Percentiles rank a stretch among this genome's conserved stretches.
Conservation (phyloP, 495 filamentous ascomycete species). For the Tuber melanosporum region DNA sequence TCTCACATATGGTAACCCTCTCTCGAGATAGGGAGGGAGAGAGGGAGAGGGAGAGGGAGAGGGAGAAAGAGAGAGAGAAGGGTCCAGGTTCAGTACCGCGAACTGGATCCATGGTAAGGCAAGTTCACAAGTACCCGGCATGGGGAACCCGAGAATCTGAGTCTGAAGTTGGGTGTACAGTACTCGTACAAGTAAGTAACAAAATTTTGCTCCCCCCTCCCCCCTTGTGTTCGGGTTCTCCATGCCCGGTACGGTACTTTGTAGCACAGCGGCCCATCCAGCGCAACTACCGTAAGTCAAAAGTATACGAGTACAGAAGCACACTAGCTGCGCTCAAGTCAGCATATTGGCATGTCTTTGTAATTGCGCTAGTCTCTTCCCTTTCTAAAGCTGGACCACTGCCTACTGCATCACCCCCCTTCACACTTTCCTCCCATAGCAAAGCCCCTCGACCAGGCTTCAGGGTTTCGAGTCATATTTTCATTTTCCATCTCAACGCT, state of each 20-base stretch:
- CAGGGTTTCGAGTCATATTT: constrained; percentile 6
- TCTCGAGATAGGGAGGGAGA: not conserved
- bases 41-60: not conserved
- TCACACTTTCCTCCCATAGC: not conserved
- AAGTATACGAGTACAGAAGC: not conserved
- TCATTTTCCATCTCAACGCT: not conserved
- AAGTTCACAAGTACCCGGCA: not conserved
- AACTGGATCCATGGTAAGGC: not conserved
- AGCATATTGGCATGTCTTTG: constrained; percentile 1
- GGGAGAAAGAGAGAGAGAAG: not conserved
- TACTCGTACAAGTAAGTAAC: too few relatives aligned
- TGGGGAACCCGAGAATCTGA: too few relatives aligned
- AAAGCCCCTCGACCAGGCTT: not conserved
- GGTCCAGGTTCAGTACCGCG: not conserved
- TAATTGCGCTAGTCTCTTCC: not conserved
- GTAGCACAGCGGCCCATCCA: not conserved
- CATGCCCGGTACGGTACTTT: too few relatives aligned
- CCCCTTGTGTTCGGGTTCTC: too few relatives aligned
- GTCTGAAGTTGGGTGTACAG: too few relatives aligned
- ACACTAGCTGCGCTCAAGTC: not conserved
- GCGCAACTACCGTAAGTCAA: not conserved
- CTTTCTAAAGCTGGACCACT: not conserved
- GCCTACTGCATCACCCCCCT: not conserved
- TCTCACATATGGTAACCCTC: not conserved
- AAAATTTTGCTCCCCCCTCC: too few relatives aligned